These are phyloP conservation scores for Quercus lobata DNA, from an alignment of 331 rosid species.

Conservation along the genomic window DNA sequence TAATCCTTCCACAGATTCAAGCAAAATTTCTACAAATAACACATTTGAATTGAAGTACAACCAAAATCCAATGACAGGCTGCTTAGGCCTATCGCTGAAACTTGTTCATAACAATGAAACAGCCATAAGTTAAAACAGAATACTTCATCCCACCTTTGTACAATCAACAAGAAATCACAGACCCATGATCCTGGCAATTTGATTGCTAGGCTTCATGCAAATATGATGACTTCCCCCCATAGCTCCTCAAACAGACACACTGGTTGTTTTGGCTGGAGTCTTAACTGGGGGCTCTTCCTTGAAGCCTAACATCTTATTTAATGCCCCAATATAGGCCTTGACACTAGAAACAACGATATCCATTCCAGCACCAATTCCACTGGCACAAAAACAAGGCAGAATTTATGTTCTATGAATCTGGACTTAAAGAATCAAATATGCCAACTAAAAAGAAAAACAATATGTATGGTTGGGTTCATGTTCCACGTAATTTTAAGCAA, in stretches of 20 bases:
- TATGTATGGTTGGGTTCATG: background rate
- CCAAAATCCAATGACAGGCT: too few relatives aligned
- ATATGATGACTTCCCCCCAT: conserved; percentile 2
- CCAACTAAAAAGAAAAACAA: conserved; percentile 11
- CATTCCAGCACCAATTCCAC: conserved; percentile 93
- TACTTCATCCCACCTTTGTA: background rate
- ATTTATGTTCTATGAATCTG: background rate
- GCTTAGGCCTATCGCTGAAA: too few relatives aligned
- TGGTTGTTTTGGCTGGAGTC: conserved; percentile 25
- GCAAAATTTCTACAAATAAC: too few relatives aligned
- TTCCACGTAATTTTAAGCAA: too few relatives aligned
- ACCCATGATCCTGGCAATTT: background rate
- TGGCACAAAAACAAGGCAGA: conserved; percentile 21
- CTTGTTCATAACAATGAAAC: background rate
- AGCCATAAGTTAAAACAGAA: background rate
- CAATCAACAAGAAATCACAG: background rate
- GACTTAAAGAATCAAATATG: conserved; percentile 16
- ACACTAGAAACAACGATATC: conserved; percentile 95
- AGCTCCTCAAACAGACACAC: conserved; percentile 30
- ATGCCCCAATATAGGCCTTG: conserved; percentile 80
- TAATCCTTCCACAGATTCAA: too few relatives aligned
- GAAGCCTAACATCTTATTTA: conserved; percentile 89
- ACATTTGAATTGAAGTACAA: too few relatives aligned
- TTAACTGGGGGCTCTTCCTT: conserved; percentile 15
- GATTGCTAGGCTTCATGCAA: background rate